A percentile compares a stretch with the other conserved stretches of the same genome.
phyloP scores from a whole-genome alignment of 2,329 filamentous ascomycete genomes.

The Lecanoromycetidae sp. region DNA sequence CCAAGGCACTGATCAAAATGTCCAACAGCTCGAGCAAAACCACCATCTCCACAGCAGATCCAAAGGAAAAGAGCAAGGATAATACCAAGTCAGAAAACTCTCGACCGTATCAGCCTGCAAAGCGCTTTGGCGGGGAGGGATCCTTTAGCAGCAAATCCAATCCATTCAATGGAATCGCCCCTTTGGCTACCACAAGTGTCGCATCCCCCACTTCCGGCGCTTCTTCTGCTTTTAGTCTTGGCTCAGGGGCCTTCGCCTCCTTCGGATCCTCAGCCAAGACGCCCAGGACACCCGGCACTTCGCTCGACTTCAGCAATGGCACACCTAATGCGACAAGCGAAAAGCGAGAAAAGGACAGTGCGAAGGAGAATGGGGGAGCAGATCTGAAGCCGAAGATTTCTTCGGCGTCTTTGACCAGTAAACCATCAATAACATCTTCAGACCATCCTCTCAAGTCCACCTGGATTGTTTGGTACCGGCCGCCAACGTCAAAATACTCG shows the following conservation, averaged over 20 bases:
- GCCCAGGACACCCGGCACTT: constrained; percentile 69
- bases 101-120: constrained; percentile 54
- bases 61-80: constrained; percentile 42
- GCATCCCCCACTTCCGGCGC: constrained; percentile 65
- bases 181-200: constrained; percentile 54
- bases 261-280: constrained; percentile 74
- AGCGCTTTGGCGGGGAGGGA: constrained; percentile 62
- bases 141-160: constrained; percentile 63
- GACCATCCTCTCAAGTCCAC: constrained; percentile 62
- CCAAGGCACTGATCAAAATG: constrained; percentile 16
- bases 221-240: constrained; percentile 83
- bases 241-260: constrained; percentile 92
- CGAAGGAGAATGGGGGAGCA: constrained; percentile 21
- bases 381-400: constrained; percentile 30
- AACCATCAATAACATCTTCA: constrained; percentile 22
- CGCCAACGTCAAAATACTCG: constrained; percentile 91
- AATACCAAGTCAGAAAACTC: constrained; percentile 44
- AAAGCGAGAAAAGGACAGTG: constrained; percentile 47
- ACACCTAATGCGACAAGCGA: constrained; percentile 34
- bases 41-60: constrained; percentile 65
- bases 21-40: constrained; percentile 66
- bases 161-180: constrained; percentile 65
- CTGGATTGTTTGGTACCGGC: constrained; percentile 96
- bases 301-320: constrained; percentile 61
- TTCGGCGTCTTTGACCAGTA: constrained; percentile 30